Evolutionary conservation across 2,329 filamentous ascomycete species (phyloP), one percentile per base, ranked within the genome.

Genomic region (Beauveria scarabaeidicola): DNA sequence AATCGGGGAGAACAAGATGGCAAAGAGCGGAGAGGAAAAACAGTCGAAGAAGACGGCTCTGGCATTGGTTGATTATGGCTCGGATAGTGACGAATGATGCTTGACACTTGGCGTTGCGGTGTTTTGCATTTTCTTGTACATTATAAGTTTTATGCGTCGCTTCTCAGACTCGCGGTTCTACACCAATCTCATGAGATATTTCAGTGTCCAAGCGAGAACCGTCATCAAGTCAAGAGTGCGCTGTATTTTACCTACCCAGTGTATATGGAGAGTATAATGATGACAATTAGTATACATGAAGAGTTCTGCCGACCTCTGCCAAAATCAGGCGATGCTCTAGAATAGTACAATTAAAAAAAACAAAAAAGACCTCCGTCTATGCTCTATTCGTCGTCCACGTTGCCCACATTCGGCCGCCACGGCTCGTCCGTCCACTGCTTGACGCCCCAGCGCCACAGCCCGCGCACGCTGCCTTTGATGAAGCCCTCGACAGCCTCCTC

Each of bases 401-500:
- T 70, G 32, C 75, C 74, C 10, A 77, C 72, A 38, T 75, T 76
- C 51, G 73, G 71, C 19, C 69, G 71, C 63, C 71, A 73, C 57
- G 75, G 75, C 66, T 76, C 72, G 41, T 69, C 67, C 38, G 71
- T 70, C 55, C 74, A 75, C 38, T 73, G 71, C n/a, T 67, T 65
- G 27, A 72, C 72, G 3, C 77, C 75, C 80, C 81, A 85, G 27
- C 76, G 76, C 65, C 75, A 83, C 32, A 85, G 61, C 61, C 76
- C 74, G 56, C 83, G 75, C 52, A 86, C 60, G 61, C 77, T 78
- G 32, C 83, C 81, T 74, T 86, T 88, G 66, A 84, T 80, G 78
- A 84, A 86, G 19, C 87, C 87, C 71, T 89, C 83, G 62, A 90
- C 74, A 69, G 89, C 86, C 66, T 87, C 84, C 70, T 87, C 81